phyloP scores from a whole-genome alignment of 768 basidiomycete species.

The Leccinum broughii region DNA sequence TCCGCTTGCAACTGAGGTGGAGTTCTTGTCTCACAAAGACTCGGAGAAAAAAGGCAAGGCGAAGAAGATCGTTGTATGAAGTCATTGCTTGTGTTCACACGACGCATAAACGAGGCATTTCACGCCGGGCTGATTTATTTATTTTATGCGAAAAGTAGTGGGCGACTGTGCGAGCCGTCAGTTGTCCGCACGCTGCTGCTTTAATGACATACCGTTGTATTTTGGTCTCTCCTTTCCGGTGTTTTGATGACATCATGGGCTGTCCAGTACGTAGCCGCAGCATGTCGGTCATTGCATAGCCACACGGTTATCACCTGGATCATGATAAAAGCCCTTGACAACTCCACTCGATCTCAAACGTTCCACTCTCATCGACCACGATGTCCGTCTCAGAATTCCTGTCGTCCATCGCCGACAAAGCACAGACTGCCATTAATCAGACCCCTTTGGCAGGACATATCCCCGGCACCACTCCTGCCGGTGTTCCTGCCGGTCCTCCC shows the following conservation, averaged over 20 bases:
- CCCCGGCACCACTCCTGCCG: slow-evolving; percentile 42
- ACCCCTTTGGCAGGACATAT: slow-evolving; percentile 59
- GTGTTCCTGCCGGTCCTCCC: slow-evolving; percentile 35
- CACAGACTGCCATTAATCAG: slow-evolving; percentile 66
- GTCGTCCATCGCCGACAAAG: slow-evolving; percentile 71
- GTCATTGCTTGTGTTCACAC: slow-evolving; percentile 16
- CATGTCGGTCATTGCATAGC: slow-evolving; percentile 19
- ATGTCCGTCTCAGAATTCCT: slow-evolving; percentile 69
- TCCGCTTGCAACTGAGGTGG: slow-evolving; percentile 92
- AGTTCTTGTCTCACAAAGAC: slow-evolving; percentile 93
- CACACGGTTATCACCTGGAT: slow-evolving; percentile 11
- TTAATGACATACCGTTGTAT: slow-evolving; percentile 28
- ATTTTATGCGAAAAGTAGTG: slow-evolving; percentile 29
- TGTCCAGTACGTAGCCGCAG: slow-evolving; percentile 1
- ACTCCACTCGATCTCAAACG: slow-evolving; percentile 1
- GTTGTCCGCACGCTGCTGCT: slow-evolving; percentile 21
- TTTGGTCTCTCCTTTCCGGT: slow-evolving; percentile 8
- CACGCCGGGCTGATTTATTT: slow-evolving; percentile 33
- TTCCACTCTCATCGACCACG: slow-evolving; percentile 7
- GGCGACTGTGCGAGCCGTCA: slow-evolving; percentile 20
- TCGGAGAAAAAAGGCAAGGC: slow-evolving; percentile 92
- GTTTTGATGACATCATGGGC: background rate
- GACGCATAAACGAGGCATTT: slow-evolving; percentile 18
- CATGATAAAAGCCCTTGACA: slow-evolving; percentile 23
- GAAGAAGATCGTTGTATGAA: slow-evolving; percentile 75